Evolutionary conservation across 805 yeast species (phyloP), one percentile per base, ranked within the genome.

Genomic region (Cyberlindnera euphorbiae): DNA sequence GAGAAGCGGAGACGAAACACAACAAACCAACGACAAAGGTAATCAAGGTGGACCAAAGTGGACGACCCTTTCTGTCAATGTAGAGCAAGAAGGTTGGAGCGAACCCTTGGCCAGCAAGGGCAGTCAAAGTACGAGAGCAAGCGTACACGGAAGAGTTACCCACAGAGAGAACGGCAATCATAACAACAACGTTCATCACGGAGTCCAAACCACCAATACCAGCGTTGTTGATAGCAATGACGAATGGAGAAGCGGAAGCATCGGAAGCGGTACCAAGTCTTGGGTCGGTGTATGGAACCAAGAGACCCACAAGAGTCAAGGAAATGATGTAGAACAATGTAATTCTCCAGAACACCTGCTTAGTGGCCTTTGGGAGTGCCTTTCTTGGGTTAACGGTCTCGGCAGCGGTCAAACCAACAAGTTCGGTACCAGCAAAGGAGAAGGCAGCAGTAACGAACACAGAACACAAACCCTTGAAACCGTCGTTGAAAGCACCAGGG

Each of bases 161-260:
- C 9, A 19, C 22, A 19, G 22, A 19, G 9, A 64, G 63, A 10
- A 81, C 82, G 32, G 82, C 76, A 4, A 78, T 66, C 53, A 78
- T 60, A 46, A 78, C 73, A 36, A 70, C 73, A 11, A 73, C 84
- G 50, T 78, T 78, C 49, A 78, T 67, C 42, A 78, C 75, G 46
- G 76, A 79, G 49, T 77, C 73, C 43, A 77, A 61, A 7, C 73
- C 79, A 28, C 59, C 64, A 43, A 79, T 77, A 38, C 84, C 82
- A 21, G 82, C 82, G 32, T 69, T 66, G 23, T 56, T 63, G 37
- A 80, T 73, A 25, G 89, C 85, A 60, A 82, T 75, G 33, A 82
- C 89, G 50, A 82, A 82, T n/a, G 93, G 90, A 13, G 89, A 82
- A 10, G 88, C 84, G 17, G 77, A 59, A 32, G 81, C 81, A 46